These are phyloP conservation scores for Populus tomentosa DNA, from an alignment of 441 rosid species.

Conservation along the genomic window DNA sequence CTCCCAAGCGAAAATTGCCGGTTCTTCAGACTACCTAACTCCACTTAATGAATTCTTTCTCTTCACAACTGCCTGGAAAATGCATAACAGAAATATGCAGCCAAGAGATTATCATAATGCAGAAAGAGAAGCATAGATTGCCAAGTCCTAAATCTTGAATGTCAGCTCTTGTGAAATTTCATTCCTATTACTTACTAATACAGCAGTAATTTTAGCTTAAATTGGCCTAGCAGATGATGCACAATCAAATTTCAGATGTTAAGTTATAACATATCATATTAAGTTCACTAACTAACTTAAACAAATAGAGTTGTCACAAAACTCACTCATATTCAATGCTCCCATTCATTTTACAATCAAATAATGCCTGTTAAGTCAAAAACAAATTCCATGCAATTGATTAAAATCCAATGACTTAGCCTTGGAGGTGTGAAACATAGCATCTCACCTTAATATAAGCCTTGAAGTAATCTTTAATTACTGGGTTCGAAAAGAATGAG, in stretches of 20 bases:
- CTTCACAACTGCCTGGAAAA: slow-evolving; percentile 34
- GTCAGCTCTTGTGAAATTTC: neutral
- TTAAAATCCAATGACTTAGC: neutral
- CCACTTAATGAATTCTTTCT: slow-evolving; percentile 48
- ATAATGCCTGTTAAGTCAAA: no score
- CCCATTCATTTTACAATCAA: neutral
- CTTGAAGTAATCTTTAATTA: slow-evolving; percentile 32
- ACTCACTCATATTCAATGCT: neutral
- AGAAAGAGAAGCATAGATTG: neutral
- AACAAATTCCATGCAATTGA: neutral
- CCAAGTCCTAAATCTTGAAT: neutral
- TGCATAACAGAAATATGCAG: neutral
- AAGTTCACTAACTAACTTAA: neutral
- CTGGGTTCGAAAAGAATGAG: slow-evolving; percentile 32
- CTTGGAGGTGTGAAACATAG: neutral
- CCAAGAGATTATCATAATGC: neutral
- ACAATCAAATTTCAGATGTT: neutral
- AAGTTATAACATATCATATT: neutral
- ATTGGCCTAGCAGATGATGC: neutral
- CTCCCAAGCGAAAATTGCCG: slow-evolving; percentile 58
- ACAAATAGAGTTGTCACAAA: neutral
- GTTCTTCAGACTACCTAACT: slow-evolving; percentile 39
- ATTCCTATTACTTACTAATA: neutral
- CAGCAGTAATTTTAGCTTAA: neutral
- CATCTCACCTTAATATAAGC: slow-evolving; percentile 32